These are phyloP conservation scores for Yamadazyma olivae DNA, from an alignment of 805 yeast species.

Conservation along the genomic window DNA sequence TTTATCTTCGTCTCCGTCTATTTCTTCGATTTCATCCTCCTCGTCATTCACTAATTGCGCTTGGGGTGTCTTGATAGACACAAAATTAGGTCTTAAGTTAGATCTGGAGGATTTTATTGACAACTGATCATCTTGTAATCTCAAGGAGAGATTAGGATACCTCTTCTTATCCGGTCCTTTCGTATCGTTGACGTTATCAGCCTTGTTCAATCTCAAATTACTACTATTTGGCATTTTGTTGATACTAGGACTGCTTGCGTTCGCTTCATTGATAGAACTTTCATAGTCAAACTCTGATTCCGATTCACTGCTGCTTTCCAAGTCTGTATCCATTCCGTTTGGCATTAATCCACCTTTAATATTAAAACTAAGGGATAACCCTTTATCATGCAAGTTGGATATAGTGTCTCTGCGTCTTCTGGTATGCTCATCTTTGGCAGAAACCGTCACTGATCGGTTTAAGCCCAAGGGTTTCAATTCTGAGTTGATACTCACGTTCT, in stretches of 20 bases:
- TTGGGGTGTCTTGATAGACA: conserved; percentile 69
- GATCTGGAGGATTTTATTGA: conserved; percentile 33
- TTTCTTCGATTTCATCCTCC: conserved; percentile 34
- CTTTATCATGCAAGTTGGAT: conserved; percentile 70
- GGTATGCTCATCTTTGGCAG: background rate
- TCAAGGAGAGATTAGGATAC: conserved; percentile 4
- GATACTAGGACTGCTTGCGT: background rate
- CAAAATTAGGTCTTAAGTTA: conserved; percentile 56
- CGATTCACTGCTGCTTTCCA: conserved; percentile 17
- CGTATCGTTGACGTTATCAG: background rate
- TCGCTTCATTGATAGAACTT: background rate
- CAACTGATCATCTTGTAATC: conserved; percentile 17
- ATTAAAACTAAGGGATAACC: conserved; percentile 62
- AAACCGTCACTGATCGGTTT: conserved; percentile 2
- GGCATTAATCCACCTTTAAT: conserved; percentile 49
- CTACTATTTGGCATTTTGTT: background rate
- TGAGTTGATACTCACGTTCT: conserved; percentile 1
- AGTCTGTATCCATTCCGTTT: conserved; percentile 18
- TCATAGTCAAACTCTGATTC: conserved; percentile 4
- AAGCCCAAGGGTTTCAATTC: conserved; percentile 10
- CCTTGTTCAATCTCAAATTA: too few relatives aligned
- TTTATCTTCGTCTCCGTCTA: conserved; percentile 43
- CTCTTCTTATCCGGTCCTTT: background rate
- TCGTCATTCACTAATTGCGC: conserved; percentile 67
- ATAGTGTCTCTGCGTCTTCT: conserved; percentile 46